Conservation (phyloP, 352 stramenopile genomes). For the Phytopythium ostracodes region DNA sequence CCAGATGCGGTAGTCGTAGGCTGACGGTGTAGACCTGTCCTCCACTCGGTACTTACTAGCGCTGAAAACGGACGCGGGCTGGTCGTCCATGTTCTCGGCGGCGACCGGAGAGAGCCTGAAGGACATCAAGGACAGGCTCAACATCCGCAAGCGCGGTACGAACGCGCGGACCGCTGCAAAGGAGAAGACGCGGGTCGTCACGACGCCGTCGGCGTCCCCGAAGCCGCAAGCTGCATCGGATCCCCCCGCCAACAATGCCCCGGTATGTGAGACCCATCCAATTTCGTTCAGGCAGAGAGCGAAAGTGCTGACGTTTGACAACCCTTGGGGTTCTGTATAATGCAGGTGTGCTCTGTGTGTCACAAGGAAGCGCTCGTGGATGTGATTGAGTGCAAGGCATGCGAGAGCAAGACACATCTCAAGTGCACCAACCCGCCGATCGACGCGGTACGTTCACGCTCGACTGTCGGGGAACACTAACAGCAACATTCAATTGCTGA, state of each 20-base stretch:
- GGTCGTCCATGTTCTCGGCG: constrained; percentile 74
- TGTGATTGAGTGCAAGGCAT: constrained; percentile 47
- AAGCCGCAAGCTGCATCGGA: constrained; percentile 12
- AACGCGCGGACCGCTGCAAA: constrained; percentile 54
- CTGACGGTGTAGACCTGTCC: neutral
- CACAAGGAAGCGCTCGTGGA: constrained; percentile 40
- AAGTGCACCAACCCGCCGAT: constrained; percentile 39
- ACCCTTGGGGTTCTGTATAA: neutral
- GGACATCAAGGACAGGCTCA: constrained; percentile 72
- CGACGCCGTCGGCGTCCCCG: constrained; percentile 5
- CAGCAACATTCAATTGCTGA: too few relatives aligned
- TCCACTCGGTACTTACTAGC: constrained; percentile 21
- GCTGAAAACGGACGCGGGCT: constrained; percentile 75
- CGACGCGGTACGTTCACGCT: constrained; percentile 14
- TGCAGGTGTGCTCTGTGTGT: constrained; percentile 43
- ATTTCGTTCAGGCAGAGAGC: neutral
- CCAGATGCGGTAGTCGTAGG: neutral
- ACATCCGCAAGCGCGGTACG: constrained; percentile 64
- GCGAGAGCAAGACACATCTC: constrained; percentile 54
- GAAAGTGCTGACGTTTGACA: neutral
- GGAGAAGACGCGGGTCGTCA: constrained; percentile 40
- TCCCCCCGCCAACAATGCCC: neutral
- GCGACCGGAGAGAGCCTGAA: constrained; percentile 67
- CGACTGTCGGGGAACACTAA: neutral
- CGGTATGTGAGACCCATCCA: constrained; percentile 14